Evolutionary conservation across 495 filamentous ascomycete species (phyloP).

Genomic region (Xylaria flabelliformis): DNA sequence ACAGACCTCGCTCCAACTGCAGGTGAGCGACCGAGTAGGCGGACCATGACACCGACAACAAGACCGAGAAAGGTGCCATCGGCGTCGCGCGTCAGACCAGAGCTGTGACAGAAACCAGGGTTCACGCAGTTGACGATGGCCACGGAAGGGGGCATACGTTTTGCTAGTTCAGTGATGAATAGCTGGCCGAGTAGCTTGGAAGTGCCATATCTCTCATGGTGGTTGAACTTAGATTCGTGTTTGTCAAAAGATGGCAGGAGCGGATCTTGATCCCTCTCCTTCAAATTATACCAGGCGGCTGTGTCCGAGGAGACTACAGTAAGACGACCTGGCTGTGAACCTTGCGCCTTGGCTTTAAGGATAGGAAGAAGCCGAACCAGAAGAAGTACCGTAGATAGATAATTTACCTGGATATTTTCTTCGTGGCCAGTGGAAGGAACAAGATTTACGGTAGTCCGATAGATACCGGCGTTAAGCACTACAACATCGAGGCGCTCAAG

Average conservation of each 20-base stretch:
- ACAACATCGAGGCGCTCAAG: conserved; percentile 52
- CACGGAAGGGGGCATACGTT: conserved; percentile 35
- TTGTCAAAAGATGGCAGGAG: conserved; percentile 46
- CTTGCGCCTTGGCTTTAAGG: conserved; percentile 40
- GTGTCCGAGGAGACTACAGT: conserved; percentile 46
- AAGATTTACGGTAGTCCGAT: conserved; percentile 25
- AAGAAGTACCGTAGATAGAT: conserved; percentile 54
- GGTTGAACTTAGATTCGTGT: conserved; percentile 34
- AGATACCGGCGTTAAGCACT: conserved; percentile 57
- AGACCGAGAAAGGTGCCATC: neutral
- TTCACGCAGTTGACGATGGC: conserved; percentile 59
- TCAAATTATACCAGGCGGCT: conserved; percentile 39
- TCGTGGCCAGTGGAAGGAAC: conserved; percentile 44
- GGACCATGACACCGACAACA: neutral
- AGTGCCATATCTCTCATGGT: conserved; percentile 44
- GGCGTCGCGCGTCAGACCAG: conserved; percentile 23
- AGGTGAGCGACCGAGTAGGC: conserved; percentile 6
- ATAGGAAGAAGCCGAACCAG: conserved; percentile 36
- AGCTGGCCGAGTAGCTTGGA: conserved; percentile 60
- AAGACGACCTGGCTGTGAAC: conserved; percentile 29
- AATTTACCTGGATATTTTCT: conserved; percentile 58
- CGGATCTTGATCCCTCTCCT: conserved; percentile 44
- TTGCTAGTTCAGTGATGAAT: conserved; percentile 52
- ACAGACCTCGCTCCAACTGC: neutral
- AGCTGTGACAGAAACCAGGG: conserved; percentile 53